These are phyloP conservation scores for Wickerhamomyces sp. DNA, from an alignment of 1,139 yeast genomes.

Conservation along the genomic window DNA sequence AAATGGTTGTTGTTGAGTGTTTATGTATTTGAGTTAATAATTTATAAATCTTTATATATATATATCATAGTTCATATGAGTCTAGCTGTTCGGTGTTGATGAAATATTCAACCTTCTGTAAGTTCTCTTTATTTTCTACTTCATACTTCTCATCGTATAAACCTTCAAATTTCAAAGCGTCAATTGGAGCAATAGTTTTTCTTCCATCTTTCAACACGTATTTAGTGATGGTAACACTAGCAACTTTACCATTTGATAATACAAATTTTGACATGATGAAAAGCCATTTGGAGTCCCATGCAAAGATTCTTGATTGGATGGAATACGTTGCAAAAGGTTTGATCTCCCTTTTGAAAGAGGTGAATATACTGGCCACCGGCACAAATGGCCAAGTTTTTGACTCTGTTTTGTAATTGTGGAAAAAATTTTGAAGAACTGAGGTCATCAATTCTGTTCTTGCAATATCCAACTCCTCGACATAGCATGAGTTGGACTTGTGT, in stretches of 20 bases:
- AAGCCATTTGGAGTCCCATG: conserved; percentile 90
- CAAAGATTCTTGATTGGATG: conserved; percentile 56
- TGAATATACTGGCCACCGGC: conserved; percentile 73
- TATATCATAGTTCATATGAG: background rate
- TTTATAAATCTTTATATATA: background rate
- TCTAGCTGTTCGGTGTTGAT: conserved; percentile 27
- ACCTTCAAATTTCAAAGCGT: conserved; percentile 53
- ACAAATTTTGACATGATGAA: conserved; percentile 64
- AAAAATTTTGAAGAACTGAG: conserved; percentile 47
- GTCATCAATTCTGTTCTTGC: conserved; percentile 66
- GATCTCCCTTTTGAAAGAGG: conserved; percentile 69
- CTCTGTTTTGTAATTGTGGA: conserved; percentile 36
- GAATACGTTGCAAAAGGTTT: conserved; percentile 57
- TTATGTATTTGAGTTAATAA: background rate
- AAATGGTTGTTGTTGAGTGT: too few species aligned
- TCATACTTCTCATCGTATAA: conserved; percentile 50
- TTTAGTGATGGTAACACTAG: conserved; percentile 68
- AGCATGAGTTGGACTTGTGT: conserved; percentile 85
- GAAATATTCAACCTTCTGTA: conserved; percentile 31
- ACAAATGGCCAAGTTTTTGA: conserved; percentile 57
- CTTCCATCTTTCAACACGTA: conserved; percentile 76
- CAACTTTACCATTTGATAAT: conserved; percentile 32
- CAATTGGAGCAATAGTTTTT: conserved; percentile 63
- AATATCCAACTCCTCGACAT: conserved; percentile 78
- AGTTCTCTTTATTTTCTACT: conserved; percentile 34